phyloP scores from a whole-genome alignment of 306 rosid genomes.

The Carpinus fangiana region DNA sequence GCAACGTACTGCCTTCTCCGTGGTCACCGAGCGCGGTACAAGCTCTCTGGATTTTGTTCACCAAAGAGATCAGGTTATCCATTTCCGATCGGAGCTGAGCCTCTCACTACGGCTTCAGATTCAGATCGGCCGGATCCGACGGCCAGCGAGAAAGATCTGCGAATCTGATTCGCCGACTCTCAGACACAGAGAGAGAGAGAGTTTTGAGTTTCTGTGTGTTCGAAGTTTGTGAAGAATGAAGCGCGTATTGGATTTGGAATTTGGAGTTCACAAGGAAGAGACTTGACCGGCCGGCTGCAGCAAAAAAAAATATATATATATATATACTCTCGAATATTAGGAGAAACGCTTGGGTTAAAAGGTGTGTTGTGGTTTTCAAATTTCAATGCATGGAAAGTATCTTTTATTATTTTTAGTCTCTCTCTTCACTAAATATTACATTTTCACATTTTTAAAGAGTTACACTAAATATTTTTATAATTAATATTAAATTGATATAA shows the following conservation, averaged over 20 bases:
- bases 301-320: too few species aligned
- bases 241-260: neutral
- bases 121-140: constrained; percentile 50
- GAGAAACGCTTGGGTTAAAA: too few species aligned
- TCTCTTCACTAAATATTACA: too few species aligned
- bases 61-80: constrained; percentile 85
- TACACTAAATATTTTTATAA: too few species aligned
- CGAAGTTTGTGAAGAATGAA: neutral
- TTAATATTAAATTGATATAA: too few species aligned
- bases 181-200: constrained; percentile 28
- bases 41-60: constrained; percentile 93
- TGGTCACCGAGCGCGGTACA: constrained; percentile 96
- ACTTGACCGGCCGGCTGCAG: neutral
- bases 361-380: too few species aligned
- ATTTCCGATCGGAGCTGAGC: constrained; percentile 28
- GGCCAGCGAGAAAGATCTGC: constrained; percentile 12
- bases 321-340: too few species aligned
- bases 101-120: constrained; percentile 4
- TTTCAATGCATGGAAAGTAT: too few species aligned
- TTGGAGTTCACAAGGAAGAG: neutral
- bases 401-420: too few species aligned
- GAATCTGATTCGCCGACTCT: neutral
- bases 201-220: neutral
- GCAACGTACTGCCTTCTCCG: constrained; percentile 82
- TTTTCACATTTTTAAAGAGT: too few species aligned